Base-by-base conservation (phyloP, 106 monocot species). In the Dioscorea alata region DNA sequence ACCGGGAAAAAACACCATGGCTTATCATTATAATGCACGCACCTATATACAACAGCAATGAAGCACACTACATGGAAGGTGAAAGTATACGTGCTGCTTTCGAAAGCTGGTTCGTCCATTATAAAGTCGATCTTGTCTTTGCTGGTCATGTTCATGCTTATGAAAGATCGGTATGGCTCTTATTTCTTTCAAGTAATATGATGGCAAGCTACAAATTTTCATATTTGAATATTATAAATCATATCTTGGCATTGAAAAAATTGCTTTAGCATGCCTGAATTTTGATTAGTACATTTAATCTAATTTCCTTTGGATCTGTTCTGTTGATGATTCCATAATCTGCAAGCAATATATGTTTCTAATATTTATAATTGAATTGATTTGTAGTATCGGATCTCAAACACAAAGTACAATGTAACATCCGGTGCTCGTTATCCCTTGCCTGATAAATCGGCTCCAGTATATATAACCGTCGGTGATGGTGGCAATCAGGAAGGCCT, bases 401-500 rank as follows among this genome's bases (percentile, higher is more conserved):
- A 99, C 67, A 83, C 92, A 60, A 80, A 86, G 65, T 97, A 97
- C 79, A 89, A 92, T 52, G 78, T 99, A 74, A 92, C 97, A 72
- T 74, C 66, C 50, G 92, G 92, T 49, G 68, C 61, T 18, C 70
- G 89, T 12, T 83, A 79, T 75, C 97, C 97, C 2, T 63, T 85
- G 18, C 89, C 88, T 25, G 83, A 99, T 72, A 90, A 92, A 66
- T 99, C 85, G 18, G 92, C 92, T 71, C 97, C 97, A 12, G 92
- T 99, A 20, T 99, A 92, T 61, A 75, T 99, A 60, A 99, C 92
- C 23, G 87, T 99, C 60, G 97, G 97, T 18, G 97, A 99, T 80
- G 97, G 97, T 59, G 97, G 97, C 65, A 99, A 99, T 80, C 92
- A 87, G 67, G 97, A 99, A 85, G 97, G 97, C 2, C 92, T 99